Conservation (phyloP, 2,329 filamentous ascomycete species). For the Xylariales sp. region DNA sequence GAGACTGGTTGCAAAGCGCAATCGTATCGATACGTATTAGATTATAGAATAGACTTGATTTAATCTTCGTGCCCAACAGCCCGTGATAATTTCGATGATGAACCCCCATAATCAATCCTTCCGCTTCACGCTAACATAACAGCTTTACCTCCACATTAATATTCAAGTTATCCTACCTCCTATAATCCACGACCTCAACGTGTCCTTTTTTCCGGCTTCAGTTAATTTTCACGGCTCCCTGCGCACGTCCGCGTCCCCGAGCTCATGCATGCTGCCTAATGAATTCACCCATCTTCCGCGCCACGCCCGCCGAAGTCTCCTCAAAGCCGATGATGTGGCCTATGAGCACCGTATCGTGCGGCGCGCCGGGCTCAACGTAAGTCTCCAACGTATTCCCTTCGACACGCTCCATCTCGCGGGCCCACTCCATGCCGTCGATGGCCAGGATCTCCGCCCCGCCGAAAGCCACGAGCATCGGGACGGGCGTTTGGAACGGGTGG, state of each 20-base stretch:
- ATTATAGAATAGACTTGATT: too few species aligned
- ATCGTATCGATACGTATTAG: too few species aligned
- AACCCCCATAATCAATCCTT: neutral
- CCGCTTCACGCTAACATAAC: neutral
- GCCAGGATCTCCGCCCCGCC: slow-evolving; percentile 49
- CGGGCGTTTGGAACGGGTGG: slow-evolving; percentile 40
- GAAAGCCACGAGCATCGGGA: slow-evolving; percentile 42
- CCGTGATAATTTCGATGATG: neutral
- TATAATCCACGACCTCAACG: too few species aligned
- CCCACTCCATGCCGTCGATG: slow-evolving; percentile 66
- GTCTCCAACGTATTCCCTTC: slow-evolving; percentile 49
- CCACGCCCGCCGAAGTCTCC: slow-evolving; percentile 45
- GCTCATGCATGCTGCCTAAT: slow-evolving; percentile 33
- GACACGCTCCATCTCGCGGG: slow-evolving; percentile 54
- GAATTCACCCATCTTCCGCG: slow-evolving; percentile 42
- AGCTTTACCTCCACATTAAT: neutral
- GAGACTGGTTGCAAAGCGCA: too few species aligned
- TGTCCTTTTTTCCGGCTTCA: neutral
- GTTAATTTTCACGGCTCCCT: neutral
- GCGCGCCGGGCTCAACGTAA: slow-evolving; percentile 54
- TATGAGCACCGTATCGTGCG: slow-evolving; percentile 60
- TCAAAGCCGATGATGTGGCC: slow-evolving; percentile 57
- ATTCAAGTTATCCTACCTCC: neutral
- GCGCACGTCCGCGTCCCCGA: neutral
- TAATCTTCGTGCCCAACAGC: too few species aligned